These are phyloP conservation scores for Pelargonium fulgidum DNA, from an alignment of 441 rosid species.

Conservation along the genomic window DNA sequence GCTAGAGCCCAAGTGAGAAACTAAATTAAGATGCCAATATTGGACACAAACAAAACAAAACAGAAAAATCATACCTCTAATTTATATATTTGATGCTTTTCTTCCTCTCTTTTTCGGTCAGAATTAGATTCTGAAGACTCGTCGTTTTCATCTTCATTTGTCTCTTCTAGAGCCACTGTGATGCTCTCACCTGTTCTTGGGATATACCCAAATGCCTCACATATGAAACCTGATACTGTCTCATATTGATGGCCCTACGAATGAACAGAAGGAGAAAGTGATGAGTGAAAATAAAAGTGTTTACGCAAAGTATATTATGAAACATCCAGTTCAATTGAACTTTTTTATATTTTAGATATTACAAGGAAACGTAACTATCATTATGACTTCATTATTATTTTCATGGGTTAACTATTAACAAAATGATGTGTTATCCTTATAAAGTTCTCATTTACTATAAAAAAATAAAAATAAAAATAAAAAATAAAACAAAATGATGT, in stretches of 20 bases:
- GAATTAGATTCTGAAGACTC: conserved; percentile 51
- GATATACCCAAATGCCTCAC: conserved; percentile 96
- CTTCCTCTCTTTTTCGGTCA: conserved; percentile 57
- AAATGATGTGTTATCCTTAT: too few relatives aligned
- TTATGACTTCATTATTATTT: neutral
- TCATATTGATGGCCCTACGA: conserved; percentile 91
- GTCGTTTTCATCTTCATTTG: conserved; percentile 60
- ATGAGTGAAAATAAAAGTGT: neutral
- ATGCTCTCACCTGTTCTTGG: conserved; percentile 94
- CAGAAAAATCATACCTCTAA: conserved; percentile 58
- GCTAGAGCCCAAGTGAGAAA: neutral
- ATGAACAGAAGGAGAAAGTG: conserved; percentile 3
- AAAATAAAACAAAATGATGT: too few relatives aligned
- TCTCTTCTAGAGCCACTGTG: conserved; percentile 75
- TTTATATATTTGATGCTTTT: conserved; percentile 62
- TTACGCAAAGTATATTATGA: neutral
- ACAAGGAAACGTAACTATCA: neutral
- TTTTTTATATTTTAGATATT: neutral
- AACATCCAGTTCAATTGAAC: neutral
- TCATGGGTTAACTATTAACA: too few relatives aligned
- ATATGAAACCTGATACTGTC: conserved; percentile 93
- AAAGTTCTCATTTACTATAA: too few relatives aligned
- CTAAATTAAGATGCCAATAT: neutral
- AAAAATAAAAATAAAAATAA: too few relatives aligned
- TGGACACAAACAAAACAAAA: neutral